These are phyloP conservation scores for Vigna radiata DNA, from an alignment of 306 rosid species.

Conservation along the genomic window DNA sequence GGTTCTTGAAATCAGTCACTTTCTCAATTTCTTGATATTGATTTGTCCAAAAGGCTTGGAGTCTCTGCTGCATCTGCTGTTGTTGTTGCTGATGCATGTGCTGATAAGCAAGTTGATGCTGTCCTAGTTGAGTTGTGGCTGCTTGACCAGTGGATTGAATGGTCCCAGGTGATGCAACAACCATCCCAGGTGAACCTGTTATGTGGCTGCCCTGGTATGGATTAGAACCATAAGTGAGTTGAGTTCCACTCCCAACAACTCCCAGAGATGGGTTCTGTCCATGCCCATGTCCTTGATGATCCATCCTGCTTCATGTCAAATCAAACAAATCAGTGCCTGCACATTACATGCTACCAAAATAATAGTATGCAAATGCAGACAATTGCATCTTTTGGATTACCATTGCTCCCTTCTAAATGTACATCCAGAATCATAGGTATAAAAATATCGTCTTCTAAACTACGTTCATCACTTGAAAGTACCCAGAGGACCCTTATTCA, in stretches of 20 bases:
- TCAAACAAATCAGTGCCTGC: constrained; percentile 36
- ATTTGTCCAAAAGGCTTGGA: constrained; percentile 62
- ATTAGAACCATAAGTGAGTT: constrained; percentile 51
- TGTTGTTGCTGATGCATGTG: constrained; percentile 66
- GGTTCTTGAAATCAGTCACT: constrained; percentile 76
- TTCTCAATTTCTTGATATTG: constrained; percentile 69
- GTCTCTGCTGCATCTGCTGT: constrained; percentile 68
- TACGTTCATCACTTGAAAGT: neutral
- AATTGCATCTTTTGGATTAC: neutral
- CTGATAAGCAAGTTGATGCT: constrained; percentile 70
- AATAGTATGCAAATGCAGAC: constrained; percentile 14
- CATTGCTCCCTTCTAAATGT: neutral
- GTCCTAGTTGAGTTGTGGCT: constrained; percentile 59
- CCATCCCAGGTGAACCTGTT: constrained; percentile 51
- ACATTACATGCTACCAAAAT: neutral
- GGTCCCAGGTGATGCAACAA: constrained; percentile 49
- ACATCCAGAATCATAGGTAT: neutral
- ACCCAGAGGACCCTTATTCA: neutral
- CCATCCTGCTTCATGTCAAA: constrained; percentile 54
- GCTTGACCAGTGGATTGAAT: constrained; percentile 59
- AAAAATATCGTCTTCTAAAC: neutral
- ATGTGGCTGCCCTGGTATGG: constrained; percentile 53
- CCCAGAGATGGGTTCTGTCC: constrained; percentile 54
- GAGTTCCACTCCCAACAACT: constrained; percentile 47
- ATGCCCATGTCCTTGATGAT: constrained; percentile 67